Percentiles rank a stretch among this genome's conserved stretches.
Conservation (phyloP, 352 stramenopile genomes). For the Phytophthora citricola region DNA sequence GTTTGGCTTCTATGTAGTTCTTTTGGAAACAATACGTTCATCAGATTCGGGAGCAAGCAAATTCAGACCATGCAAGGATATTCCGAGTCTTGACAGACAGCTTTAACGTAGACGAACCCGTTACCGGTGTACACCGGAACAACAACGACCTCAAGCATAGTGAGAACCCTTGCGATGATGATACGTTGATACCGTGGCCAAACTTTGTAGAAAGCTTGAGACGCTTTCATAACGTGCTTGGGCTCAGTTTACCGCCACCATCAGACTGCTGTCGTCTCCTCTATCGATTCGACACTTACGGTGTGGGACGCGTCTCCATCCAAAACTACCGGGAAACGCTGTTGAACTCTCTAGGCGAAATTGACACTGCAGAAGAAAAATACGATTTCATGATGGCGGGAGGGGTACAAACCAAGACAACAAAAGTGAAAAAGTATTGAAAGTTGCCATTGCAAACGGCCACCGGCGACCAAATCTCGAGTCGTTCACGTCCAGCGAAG, state of each 20-base stretch:
- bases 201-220: constrained; percentile 33
- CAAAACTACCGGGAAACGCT: constrained; percentile 24
- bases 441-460: constrained; percentile 36
- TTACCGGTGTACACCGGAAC: not conserved
- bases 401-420: not conserved
- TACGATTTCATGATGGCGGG: constrained; percentile 15
- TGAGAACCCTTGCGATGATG: not conserved
- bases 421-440: constrained; percentile 24
- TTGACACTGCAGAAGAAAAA: constrained; percentile 1
- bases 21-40: constrained; percentile 44
- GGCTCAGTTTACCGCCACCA: constrained; percentile 1
- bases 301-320: constrained; percentile 33
- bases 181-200: constrained; percentile 16
- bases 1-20: constrained; percentile 18
- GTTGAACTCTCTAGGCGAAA: constrained; percentile 18
- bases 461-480: constrained; percentile 44
- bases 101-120: constrained; percentile 10
- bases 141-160: constrained; percentile 6
- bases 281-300: constrained; percentile 48
- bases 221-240: constrained; percentile 32
- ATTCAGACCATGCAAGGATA: constrained; percentile 19
- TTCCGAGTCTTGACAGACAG: constrained; percentile 7
- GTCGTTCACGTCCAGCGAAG: constrained; percentile 44
- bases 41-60: constrained; percentile 12
- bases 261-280: constrained; percentile 46